phyloP scores from a whole-genome alignment of 2,329 filamentous ascomycete species.

The Verticillium albo-atrum region DNA sequence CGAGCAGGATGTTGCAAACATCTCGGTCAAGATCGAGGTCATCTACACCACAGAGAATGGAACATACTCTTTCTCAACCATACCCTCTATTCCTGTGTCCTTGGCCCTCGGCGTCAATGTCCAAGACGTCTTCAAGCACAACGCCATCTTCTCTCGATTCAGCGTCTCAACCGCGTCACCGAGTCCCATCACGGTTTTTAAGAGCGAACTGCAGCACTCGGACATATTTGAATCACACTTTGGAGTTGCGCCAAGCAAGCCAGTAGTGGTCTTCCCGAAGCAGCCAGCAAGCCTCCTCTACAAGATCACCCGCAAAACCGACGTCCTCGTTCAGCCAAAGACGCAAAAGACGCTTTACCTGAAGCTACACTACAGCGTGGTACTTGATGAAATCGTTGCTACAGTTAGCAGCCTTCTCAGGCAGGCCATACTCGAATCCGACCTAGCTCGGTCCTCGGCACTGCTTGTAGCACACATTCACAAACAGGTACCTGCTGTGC shows the following conservation, averaged over 20 bases:
- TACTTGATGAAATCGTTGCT: slow-evolving; percentile 67
- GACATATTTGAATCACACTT: slow-evolving; percentile 64
- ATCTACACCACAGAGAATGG: slow-evolving; percentile 66
- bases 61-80: slow-evolving; percentile 58
- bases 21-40: slow-evolving; percentile 73
- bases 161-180: slow-evolving; percentile 77
- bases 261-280: slow-evolving; percentile 67
- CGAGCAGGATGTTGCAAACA: slow-evolving; percentile 67
- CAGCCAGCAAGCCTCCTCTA: slow-evolving; percentile 81
- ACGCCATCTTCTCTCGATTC: slow-evolving; percentile 80
- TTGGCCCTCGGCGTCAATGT: slow-evolving; percentile 92
- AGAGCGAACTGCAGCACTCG: slow-evolving; percentile 66
- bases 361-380: slow-evolving; percentile 68
- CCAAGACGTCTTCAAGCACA: slow-evolving; percentile 88
- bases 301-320: slow-evolving; percentile 60
- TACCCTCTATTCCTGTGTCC: slow-evolving; percentile 63
- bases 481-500: slow-evolving; percentile 33
- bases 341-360: slow-evolving; percentile 55
- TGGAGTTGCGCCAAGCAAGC: slow-evolving; percentile 45
- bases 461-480: slow-evolving; percentile 41
- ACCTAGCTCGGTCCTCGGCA: slow-evolving; percentile 40
- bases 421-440: slow-evolving; percentile 31
- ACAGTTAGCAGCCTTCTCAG: slow-evolving; percentile 40
- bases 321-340: slow-evolving; percentile 24
- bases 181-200: slow-evolving; percentile 70